These are phyloP conservation scores for Keithomyces neogunnii DNA, from an alignment of 2,329 filamentous ascomycete species.

Conservation along the genomic window DNA sequence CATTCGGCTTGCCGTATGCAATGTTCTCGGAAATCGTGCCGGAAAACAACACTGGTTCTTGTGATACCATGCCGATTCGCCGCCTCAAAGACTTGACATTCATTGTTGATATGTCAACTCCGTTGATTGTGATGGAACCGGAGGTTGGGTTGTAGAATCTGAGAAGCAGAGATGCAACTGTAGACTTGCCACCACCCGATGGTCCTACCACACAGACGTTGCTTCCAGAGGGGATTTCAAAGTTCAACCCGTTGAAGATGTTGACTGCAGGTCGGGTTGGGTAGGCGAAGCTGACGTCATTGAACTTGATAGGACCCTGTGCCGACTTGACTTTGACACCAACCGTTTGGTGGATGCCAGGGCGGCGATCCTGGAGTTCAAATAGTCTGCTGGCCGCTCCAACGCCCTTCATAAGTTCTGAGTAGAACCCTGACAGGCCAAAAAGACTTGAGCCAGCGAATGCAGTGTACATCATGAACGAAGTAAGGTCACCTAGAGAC, in stretches of 20 bases:
- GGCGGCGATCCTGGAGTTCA: constrained; percentile 84
- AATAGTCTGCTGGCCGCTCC: constrained; percentile 94
- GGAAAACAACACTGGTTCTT: constrained; percentile 89
- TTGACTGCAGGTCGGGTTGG: constrained; percentile 84
- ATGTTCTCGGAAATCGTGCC: constrained; percentile 85
- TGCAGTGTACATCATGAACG: constrained; percentile 97
- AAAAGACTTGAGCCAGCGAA: constrained; percentile 82
- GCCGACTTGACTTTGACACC: constrained; percentile 74
- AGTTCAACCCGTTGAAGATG: constrained; percentile 84
- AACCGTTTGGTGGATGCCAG: constrained; percentile 78
- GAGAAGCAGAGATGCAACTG: constrained; percentile 82
- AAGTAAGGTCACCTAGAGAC: constrained; percentile 84
- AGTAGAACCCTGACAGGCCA: constrained; percentile 91
- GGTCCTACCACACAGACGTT: constrained; percentile 97
- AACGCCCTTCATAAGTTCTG: constrained; percentile 97
- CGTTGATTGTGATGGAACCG: constrained; percentile 75
- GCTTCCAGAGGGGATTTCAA: constrained; percentile 84
- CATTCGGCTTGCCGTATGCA: constrained; percentile 76
- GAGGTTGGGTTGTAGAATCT: constrained; percentile 81
- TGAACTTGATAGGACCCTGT: constrained; percentile 81
- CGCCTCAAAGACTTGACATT: constrained; percentile 89
- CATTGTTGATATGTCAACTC: constrained; percentile 72
- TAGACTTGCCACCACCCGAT: constrained; percentile 93
- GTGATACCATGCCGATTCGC: constrained; percentile 89
- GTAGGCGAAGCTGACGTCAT: constrained; percentile 80